Percentiles rank a stretch among this genome's conserved stretches.
Conservation (phyloP, 1,284 basidiomycete species). For the Waitea zeae region DNA sequence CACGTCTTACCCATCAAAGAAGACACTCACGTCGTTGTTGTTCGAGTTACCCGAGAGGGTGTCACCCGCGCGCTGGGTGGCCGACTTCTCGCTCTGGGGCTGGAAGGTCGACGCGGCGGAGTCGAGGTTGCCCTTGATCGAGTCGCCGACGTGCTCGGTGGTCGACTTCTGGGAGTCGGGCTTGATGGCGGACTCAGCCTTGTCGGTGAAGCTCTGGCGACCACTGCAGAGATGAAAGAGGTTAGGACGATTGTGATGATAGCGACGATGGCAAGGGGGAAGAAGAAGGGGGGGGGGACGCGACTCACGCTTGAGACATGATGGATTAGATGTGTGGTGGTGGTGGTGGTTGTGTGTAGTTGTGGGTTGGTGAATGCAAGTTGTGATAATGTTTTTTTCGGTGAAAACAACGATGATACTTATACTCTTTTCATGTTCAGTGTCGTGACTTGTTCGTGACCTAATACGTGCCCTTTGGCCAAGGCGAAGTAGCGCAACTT, state of each 20-base stretch:
- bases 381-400: too few species aligned
- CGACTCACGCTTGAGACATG: constrained; percentile 1
- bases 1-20: too few species aligned
- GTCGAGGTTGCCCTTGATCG: constrained; percentile 16
- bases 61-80: constrained; percentile 35
- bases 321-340: too few species aligned
- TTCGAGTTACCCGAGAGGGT: constrained; percentile 25
- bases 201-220: constrained; percentile 25
- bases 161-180: constrained; percentile 19
- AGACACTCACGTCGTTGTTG: constrained; percentile 11
- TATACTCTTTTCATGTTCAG: too few species aligned
- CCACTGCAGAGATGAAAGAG: too few species aligned
- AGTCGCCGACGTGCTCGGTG: constrained; percentile 18
- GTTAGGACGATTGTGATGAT: too few species aligned
- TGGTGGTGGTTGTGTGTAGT: too few species aligned
- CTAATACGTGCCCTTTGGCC: too few species aligned
- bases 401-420: too few species aligned
- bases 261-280: constrained; percentile 12
- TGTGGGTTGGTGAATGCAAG: too few species aligned
- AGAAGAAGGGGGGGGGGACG: constrained; percentile 1
- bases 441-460: too few species aligned
- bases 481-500: too few species aligned
- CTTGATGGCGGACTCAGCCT: constrained; percentile 18
- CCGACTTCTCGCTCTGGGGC: constrained; percentile 29
- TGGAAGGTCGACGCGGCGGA: constrained; percentile 16